Conservation (phyloP, 2,329 filamentous ascomycete species). For the Chalara sp. region DNA sequence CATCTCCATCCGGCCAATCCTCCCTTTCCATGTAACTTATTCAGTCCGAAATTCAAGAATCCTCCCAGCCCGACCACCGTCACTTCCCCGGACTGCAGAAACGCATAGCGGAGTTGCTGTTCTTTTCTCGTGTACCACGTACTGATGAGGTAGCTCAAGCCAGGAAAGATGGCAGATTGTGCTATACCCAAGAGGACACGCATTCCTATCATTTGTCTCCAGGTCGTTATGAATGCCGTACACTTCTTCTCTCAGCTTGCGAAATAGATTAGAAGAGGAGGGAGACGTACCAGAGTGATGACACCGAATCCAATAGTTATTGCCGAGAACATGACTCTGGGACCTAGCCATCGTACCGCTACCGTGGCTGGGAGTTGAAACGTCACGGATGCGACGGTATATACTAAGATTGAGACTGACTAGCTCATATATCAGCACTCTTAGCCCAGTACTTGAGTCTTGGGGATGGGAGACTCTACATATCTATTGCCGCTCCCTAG, state of each 20-base stretch:
- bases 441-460: too few relatives aligned
- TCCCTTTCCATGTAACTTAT: slow-evolving; percentile 48
- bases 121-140: slow-evolving; percentile 27
- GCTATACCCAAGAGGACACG: slow-evolving; percentile 59
- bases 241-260: slow-evolving; percentile 28
- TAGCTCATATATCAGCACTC: too few relatives aligned
- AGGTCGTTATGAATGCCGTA: slow-evolving; percentile 60
- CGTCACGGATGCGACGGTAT: slow-evolving; percentile 60
- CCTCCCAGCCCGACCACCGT: slow-evolving; percentile 40
- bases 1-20: slow-evolving; percentile 56
- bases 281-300: slow-evolving; percentile 53
- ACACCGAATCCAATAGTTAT: slow-evolving; percentile 45
- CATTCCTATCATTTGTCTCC: slow-evolving; percentile 63
- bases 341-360: slow-evolving; percentile 57
- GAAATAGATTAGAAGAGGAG: slow-evolving; percentile 44
- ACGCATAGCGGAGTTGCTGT: slow-evolving; percentile 47
- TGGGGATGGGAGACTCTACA: not conserved
- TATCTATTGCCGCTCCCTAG: slow-evolving; percentile 56
- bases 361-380: slow-evolving; percentile 65
- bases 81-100: slow-evolving; percentile 61
- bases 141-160: slow-evolving; percentile 41
- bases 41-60: slow-evolving; percentile 55
- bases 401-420: slow-evolving; percentile 66
- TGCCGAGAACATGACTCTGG: slow-evolving; percentile 30
- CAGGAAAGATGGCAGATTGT: slow-evolving; percentile 49